Evolutionary conservation across 2,329 filamentous ascomycete species (phyloP).

Genomic region (Trichoderma endophyticum): DNA sequence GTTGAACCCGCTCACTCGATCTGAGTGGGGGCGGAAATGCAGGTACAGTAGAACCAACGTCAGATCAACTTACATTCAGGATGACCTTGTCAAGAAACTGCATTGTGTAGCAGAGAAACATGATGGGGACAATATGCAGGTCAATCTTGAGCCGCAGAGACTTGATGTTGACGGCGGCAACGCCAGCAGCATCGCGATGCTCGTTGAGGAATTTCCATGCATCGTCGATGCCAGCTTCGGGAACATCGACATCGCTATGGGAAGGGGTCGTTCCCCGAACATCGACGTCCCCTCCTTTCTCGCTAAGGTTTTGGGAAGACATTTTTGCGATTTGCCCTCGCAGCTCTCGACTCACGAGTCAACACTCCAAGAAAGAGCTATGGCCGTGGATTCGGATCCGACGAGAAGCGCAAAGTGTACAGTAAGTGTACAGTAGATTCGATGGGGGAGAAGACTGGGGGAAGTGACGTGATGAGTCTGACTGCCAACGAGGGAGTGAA

Average conservation of each 20-base stretch:
- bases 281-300: constrained; percentile 25
- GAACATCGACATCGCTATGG: constrained; percentile 24
- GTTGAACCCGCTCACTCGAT: background rate
- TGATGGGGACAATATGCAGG: constrained; percentile 56
- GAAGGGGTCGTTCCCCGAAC: constrained; percentile 23
- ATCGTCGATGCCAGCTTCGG: constrained; percentile 34
- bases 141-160: constrained; percentile 55
- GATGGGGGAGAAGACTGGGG: background rate
- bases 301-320: constrained; percentile 25
- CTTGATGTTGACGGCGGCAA: constrained; percentile 40
- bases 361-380: background rate
- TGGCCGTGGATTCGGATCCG: background rate
- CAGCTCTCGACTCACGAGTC: background rate
- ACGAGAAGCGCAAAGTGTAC: background rate
- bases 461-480: constrained; percentile 4
- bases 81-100: constrained; percentile 64
- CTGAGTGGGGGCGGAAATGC: constrained; percentile 2
- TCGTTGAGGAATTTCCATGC: constrained; percentile 46
- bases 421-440: background rate
- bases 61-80: constrained; percentile 49
- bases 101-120: constrained; percentile 61
- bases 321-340: constrained; percentile 20
- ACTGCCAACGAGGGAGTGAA: constrained; percentile 6
- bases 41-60: background rate
- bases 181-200: constrained; percentile 38